Conservation (phyloP, 2,329 filamentous ascomycete genomes). For the Dryadomyces quercus-mongolicae region DNA sequence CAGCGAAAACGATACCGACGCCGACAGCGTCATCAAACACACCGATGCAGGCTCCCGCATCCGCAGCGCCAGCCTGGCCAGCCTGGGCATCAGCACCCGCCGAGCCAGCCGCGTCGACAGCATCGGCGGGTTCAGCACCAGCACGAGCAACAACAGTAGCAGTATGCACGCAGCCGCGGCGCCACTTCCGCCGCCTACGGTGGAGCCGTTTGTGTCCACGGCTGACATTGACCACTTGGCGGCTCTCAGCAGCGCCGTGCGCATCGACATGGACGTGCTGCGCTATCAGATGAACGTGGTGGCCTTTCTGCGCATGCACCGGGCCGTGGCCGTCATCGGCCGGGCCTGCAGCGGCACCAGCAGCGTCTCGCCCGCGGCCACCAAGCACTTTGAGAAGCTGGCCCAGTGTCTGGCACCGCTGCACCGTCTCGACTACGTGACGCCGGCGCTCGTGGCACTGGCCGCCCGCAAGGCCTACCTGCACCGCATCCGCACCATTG, state of each 20-base stretch:
- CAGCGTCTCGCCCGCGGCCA: conserved; percentile 67
- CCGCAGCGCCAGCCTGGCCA: background rate
- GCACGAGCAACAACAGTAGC: background rate
- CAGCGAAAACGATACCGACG: conserved; percentile 1
- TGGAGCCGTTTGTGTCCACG: conserved; percentile 18
- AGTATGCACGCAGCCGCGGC: background rate
- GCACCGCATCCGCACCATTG: conserved; percentile 64
- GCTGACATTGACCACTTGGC: conserved; percentile 47
- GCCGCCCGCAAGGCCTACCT: conserved; percentile 80
- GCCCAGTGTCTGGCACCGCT: conserved; percentile 65
- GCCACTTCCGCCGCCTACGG: background rate
- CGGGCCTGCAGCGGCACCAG: conserved; percentile 16
- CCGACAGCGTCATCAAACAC: conserved; percentile 7
- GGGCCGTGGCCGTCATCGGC: conserved; percentile 52
- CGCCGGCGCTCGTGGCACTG: conserved; percentile 70
- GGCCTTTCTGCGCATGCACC: conserved; percentile 76
- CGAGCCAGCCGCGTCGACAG: background rate
- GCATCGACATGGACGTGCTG: conserved; percentile 62
- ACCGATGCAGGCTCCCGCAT: conserved; percentile 1
- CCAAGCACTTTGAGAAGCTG: conserved; percentile 61
- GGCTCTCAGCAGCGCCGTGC: conserved; percentile 43
- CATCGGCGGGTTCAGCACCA: no score
- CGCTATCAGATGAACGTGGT: conserved; percentile 82
- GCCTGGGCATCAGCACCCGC: background rate
- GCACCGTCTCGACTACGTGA: conserved; percentile 68